A percentile compares a stretch with the other conserved stretches of the same genome.
These are phyloP conservation scores for Citrus hindsii DNA, from an alignment of 345 rosid species.

Conservation along the genomic window DNA sequence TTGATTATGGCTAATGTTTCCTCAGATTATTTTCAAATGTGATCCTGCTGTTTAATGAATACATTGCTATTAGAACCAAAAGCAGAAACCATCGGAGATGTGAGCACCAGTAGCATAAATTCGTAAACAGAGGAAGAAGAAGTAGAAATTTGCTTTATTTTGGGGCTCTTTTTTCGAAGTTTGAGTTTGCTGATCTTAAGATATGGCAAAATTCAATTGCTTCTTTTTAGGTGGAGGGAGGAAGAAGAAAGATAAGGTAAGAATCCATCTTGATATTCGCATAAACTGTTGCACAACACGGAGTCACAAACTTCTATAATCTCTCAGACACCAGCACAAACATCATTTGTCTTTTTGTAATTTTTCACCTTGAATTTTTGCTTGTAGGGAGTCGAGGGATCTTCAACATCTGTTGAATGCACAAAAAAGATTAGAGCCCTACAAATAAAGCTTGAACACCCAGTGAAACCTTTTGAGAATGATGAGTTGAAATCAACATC, in stretches of 20 bases:
- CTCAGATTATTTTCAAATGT: slow-evolving; percentile 14
- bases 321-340: neutral
- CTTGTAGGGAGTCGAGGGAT: slow-evolving; percentile 32
- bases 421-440: slow-evolving; percentile 32
- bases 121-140: slow-evolving; percentile 1
- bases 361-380: neutral
- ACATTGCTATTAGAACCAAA: neutral
- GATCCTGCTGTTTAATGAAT: slow-evolving; percentile 8
- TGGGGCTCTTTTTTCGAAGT: neutral
- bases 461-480: slow-evolving; percentile 47
- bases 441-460: slow-evolving; percentile 48
- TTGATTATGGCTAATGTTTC: slow-evolving; percentile 69
- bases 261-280: slow-evolving; percentile 1
- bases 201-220: slow-evolving; percentile 54
- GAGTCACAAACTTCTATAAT: too few species aligned
- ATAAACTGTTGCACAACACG: neutral
- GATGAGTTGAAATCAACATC: slow-evolving; percentile 39
- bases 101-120: slow-evolving; percentile 8
- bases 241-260: slow-evolving; percentile 54
- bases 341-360: neutral
- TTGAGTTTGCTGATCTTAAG: neutral
- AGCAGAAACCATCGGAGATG: slow-evolving; percentile 32
- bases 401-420: slow-evolving; percentile 21
- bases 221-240: slow-evolving; percentile 26
- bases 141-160: neutral